Conservation (phyloP, 208 protist genomes). For the Herpetomonas tarakana region DNA sequence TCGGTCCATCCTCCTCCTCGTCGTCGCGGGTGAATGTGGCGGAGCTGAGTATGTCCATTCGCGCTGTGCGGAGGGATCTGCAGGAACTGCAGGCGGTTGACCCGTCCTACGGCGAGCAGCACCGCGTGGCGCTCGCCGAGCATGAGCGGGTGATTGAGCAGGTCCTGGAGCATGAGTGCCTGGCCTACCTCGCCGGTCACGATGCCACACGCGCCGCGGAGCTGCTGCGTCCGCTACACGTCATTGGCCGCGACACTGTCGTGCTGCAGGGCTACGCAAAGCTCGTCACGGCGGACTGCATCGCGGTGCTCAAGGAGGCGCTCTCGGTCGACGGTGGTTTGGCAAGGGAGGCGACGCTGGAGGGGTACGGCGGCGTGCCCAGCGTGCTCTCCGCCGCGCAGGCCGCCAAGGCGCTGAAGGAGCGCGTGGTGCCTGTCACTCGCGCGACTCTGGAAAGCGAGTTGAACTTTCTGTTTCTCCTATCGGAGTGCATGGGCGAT, state of each 20-base stretch:
- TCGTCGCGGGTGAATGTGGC: conserved; percentile 9
- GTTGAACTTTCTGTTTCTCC: conserved; percentile 20
- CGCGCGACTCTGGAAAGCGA: conserved; percentile 18
- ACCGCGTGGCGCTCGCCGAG: conserved; percentile 40
- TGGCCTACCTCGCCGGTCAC: conserved; percentile 31
- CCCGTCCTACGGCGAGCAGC: conserved; percentile 50
- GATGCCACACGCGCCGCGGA: conserved; percentile 39
- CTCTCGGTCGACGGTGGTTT: conserved; percentile 10
- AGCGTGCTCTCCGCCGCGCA: neutral
- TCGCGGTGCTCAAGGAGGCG: conserved; percentile 18
- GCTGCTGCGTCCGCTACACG: conserved; percentile 50
- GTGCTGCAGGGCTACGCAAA: conserved; percentile 52
- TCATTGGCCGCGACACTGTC: conserved; percentile 57
- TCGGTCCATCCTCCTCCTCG: neutral
- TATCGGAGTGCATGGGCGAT: conserved; percentile 1
- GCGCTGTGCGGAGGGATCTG: conserved; percentile 36
- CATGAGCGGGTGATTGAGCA: conserved; percentile 59
- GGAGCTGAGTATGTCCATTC: conserved; percentile 19
- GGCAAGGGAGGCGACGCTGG: neutral
- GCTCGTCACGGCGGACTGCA: conserved; percentile 23
- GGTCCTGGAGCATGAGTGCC: conserved; percentile 59
- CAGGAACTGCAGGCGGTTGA: conserved; percentile 51
- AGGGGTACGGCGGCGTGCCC: neutral
- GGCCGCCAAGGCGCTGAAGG: neutral
- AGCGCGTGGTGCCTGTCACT: conserved; percentile 18